Conservation (phyloP, 495 filamentous ascomycete species). For the Cryomyces minteri region DNA sequence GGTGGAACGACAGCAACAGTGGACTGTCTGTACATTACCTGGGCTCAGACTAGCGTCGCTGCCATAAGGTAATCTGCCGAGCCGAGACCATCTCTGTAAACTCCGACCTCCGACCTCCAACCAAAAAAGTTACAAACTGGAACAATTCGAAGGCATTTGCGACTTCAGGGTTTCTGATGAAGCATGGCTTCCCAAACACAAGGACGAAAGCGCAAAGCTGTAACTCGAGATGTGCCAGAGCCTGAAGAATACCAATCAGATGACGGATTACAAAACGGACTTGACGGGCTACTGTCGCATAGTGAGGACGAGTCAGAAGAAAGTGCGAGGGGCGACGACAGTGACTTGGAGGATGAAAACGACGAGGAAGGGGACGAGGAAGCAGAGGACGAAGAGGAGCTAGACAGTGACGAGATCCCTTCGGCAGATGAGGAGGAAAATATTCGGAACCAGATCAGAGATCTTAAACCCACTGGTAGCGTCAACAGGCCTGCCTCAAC, state of each 20-base stretch:
- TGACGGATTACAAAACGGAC: slow-evolving; percentile 43
- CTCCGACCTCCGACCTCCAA: no score
- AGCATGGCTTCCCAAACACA: slow-evolving; percentile 4
- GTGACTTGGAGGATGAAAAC: slow-evolving; percentile 29
- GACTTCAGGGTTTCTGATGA: neutral
- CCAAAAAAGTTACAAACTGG: neutral
- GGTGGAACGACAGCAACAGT: no score
- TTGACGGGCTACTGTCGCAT: slow-evolving; percentile 40
- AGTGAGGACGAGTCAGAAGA: slow-evolving; percentile 23
- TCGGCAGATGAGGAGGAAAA: slow-evolving; percentile 31
- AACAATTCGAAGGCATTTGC: neutral
- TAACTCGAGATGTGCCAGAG: slow-evolving; percentile 33
- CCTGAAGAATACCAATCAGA: slow-evolving; percentile 17
- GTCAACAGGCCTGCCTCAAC: neutral
- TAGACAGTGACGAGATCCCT: slow-evolving; percentile 39
- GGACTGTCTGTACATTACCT: no score
- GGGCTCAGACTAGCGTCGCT: no score
- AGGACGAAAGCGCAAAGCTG: slow-evolving; percentile 35
- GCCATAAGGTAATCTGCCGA: no score
- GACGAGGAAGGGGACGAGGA: slow-evolving; percentile 24
- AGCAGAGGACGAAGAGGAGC: slow-evolving; percentile 23
- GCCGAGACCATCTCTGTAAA: no score
- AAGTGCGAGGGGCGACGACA: slow-evolving; percentile 19
- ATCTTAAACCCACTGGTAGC: slow-evolving; percentile 8
- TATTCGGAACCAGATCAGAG: slow-evolving; percentile 11